These are phyloP conservation scores for Blastobotrys arbuscula DNA, from an alignment of 1,139 yeast genomes.

Conservation along the genomic window DNA sequence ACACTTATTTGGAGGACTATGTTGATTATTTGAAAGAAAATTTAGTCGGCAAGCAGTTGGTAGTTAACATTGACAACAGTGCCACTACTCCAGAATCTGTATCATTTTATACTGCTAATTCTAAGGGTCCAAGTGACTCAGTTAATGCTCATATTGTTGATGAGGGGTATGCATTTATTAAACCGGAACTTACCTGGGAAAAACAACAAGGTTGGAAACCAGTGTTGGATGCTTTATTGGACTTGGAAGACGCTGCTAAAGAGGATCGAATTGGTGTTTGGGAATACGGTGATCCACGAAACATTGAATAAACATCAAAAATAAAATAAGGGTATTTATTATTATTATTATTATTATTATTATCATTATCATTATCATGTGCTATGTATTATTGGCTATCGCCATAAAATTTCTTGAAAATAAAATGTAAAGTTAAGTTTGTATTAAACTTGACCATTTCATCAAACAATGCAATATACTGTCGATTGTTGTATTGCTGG, in stretches of 20 bases:
- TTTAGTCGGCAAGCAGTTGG: constrained; percentile 51
- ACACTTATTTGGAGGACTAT: constrained; percentile 57
- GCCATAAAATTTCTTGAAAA: constrained; percentile 66
- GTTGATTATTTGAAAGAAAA: constrained; percentile 52
- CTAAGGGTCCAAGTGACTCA: constrained; percentile 54
- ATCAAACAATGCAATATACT: constrained; percentile 51
- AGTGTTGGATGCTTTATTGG: constrained; percentile 34
- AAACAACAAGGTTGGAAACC: constrained; percentile 31
- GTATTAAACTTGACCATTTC: constrained; percentile 65
- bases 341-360: too few relatives aligned
- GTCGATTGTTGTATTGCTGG: constrained; percentile 52
- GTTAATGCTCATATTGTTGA: constrained; percentile 57
- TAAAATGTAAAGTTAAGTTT: constrained; percentile 56
- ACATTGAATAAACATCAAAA: too few relatives aligned
- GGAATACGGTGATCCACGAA: constrained; percentile 75
- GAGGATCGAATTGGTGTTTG: constrained; percentile 60
- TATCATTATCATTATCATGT: too few relatives aligned
- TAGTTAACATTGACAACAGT: constrained; percentile 43
- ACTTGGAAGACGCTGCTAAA: constrained; percentile 47
- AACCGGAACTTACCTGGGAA: constrained; percentile 38
- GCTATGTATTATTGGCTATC: constrained; percentile 3
- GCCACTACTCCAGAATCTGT: constrained; percentile 41
- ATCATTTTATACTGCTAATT: constrained; percentile 55
- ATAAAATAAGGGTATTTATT: too few relatives aligned
- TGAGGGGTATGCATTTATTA: constrained; percentile 64